Percentiles rank a stretch among this genome's conserved stretches.
phyloP scores from a whole-genome alignment of 768 basidiomycete species.

The Boletus bicolor region DNA sequence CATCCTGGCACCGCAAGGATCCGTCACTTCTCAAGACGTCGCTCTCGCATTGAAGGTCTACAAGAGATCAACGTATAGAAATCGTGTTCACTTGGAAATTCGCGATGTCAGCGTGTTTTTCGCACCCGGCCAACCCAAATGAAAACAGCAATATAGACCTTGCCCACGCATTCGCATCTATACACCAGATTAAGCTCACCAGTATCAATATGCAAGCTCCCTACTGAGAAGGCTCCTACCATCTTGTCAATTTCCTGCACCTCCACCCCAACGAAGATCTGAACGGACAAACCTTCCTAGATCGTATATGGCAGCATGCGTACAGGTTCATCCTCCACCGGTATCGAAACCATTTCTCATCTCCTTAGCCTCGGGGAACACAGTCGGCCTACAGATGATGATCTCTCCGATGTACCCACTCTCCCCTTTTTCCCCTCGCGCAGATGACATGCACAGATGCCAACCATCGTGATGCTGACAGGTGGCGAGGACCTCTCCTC shows the following conservation, averaged over 20 bases:
- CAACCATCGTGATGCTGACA: slow-evolving; percentile 19
- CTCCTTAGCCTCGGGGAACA: slow-evolving; percentile 20
- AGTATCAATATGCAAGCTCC: slow-evolving; percentile 33
- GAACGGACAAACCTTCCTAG: slow-evolving; percentile 6
- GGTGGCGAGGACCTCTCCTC: neutral
- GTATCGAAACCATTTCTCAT: slow-evolving; percentile 16
- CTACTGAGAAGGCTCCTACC: slow-evolving; percentile 2
- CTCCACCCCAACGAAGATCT: slow-evolving; percentile 21
- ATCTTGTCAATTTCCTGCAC: slow-evolving; percentile 26
- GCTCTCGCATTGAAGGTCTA: no score
- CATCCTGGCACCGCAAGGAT: no score
- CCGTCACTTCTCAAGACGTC: no score
- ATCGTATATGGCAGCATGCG: slow-evolving; percentile 10
- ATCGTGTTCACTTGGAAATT: no score
- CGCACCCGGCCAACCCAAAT: no score
- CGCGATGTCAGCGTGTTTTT: no score
- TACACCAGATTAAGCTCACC: slow-evolving; percentile 21
- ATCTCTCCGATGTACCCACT: neutral
- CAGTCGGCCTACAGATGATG: neutral
- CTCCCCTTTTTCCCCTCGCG: neutral
- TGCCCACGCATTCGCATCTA: slow-evolving; percentile 19
- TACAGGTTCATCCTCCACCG: slow-evolving; percentile 7
- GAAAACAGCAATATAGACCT: slow-evolving; percentile 1
- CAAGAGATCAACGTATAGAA: no score
- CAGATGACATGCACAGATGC: neutral